Conservation (phyloP, 306 rosid genomes). For the Arachis stenosperma region DNA sequence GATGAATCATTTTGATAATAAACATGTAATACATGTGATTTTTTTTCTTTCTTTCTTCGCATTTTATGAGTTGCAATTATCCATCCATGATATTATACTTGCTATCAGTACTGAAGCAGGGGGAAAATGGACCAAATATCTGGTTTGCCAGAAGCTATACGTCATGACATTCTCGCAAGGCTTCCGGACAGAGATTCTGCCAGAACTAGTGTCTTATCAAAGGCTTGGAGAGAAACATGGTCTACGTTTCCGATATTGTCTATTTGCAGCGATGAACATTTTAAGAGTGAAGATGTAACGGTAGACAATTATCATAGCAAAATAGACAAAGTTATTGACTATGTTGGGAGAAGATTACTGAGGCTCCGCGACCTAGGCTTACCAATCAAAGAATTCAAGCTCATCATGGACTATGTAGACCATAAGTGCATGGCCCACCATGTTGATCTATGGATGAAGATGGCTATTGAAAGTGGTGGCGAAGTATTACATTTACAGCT, state of each 20-base stretch:
- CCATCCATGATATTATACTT: background rate
- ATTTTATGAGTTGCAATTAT: too few relatives aligned
- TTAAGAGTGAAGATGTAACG: background rate
- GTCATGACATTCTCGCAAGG: constrained; percentile 41
- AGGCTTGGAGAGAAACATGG: constrained; percentile 39
- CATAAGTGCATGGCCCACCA: background rate
- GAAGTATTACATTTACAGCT: constrained; percentile 30
- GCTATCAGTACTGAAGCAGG: background rate
- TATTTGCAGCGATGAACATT: background rate
- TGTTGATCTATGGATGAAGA: constrained; percentile 43
- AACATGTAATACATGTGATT: too few relatives aligned
- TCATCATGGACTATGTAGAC: background rate
- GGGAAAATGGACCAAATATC: constrained; percentile 38
- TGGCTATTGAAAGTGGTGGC: constrained; percentile 31
- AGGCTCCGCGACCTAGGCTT: constrained; percentile 26
- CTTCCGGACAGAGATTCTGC: constrained; percentile 38
- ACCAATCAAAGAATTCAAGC: constrained; percentile 32
- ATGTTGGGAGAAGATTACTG: constrained; percentile 31
- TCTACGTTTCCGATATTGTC: constrained; percentile 39
- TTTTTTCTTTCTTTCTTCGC: too few relatives aligned
- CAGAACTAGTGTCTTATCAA: constrained; percentile 46
- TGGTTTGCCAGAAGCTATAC: constrained; percentile 35
- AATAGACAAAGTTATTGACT: constrained; percentile 25
- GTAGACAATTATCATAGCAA: background rate
- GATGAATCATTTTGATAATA: too few relatives aligned